Evolutionary conservation across 768 basidiomycete genomes (phyloP), one percentile per base, ranked within the genome.

Genomic region (Clavulina sp.): DNA sequence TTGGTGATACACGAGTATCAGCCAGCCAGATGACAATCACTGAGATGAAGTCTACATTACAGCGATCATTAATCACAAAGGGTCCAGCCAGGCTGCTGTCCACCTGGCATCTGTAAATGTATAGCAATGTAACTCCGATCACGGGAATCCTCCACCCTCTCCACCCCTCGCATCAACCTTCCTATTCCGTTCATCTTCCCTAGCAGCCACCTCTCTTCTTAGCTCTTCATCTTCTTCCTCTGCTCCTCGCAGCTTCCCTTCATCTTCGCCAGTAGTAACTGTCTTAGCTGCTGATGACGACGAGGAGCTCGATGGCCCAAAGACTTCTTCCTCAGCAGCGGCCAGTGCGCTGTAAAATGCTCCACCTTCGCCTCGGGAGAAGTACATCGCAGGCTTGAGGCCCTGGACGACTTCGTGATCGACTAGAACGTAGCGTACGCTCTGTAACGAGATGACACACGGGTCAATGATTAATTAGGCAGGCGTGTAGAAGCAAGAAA

Each of bases 291-390:
- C 13, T 13, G 13, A 9, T 13, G 13, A 9, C 43, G 9, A 13
- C 13, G 13, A 13, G 26, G 43, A 23, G 16, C 28, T 30, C 48
- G 26, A 13, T 30, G 28, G 28, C 24, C 24, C 32, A 7, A 28
- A 13, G 28, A 30, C 48, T 30, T 18, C 16, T 33, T 49, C 47
- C 38, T 87, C 84, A 59, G 81, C 81, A 26, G 69, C 71, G 26
- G 82, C 75, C 81, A 83, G 84, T 19, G 80, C 77, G 49, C 78
- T 73, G 77, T 81, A 85, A 60, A 86, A 88, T 24, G 70, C 70
- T 2, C 76, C 69, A 0, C 68, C 76, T 51, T 84, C 76, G 2
- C 76, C 76, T 56, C 74, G 73, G 34, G 71, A 69, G 81, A 85
- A 95, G 61, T 89, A 92, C 56, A 76, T 66, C 1, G 86, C 77